Evolutionary conservation across 1,284 basidiomycete species (phyloP).

Genomic region (Cerrena zonata): DNA sequence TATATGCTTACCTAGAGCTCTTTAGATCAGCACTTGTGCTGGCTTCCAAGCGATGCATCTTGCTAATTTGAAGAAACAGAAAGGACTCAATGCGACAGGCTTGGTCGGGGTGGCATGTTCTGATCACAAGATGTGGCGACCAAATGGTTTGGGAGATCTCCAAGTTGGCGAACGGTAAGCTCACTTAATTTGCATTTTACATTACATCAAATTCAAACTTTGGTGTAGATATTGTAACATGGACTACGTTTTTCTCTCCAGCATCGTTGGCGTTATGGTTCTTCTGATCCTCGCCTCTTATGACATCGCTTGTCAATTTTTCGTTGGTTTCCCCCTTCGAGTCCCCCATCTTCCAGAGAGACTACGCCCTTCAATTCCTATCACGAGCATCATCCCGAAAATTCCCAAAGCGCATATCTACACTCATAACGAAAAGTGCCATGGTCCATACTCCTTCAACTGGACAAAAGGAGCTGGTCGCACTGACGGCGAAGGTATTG

Average conservation of each 20-base stretch:
- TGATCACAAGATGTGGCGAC: too few species aligned
- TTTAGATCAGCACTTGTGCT: constrained; percentile 16
- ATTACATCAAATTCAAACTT: neutral
- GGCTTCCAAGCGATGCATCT: constrained; percentile 17
- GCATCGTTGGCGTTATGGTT: too few species aligned
- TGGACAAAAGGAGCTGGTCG: too few species aligned
- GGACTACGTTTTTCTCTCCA: constrained; percentile 19
- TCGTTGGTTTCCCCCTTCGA: too few species aligned
- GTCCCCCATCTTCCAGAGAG: constrained; percentile 1
- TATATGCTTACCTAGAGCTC: constrained; percentile 18
- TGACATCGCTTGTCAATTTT: constrained; percentile 23
- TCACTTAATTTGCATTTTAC: neutral
- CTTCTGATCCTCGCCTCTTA: too few species aligned
- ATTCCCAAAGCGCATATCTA: constrained; percentile 15
- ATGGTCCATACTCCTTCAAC: too few species aligned
- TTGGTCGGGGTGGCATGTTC: too few species aligned
- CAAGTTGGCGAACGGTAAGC: constrained; percentile 25
- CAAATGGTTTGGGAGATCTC: constrained; percentile 22
- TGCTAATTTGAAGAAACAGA: constrained; percentile 20
- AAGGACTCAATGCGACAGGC: too few species aligned
- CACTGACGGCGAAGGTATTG: too few species aligned
- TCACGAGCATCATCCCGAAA: neutral
- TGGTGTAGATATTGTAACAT: constrained; percentile 11
- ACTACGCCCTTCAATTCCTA: constrained; percentile 5
- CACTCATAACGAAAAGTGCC: neutral